Conservation (phyloP, 345 rosid species). For the Luvunga scandens region DNA sequence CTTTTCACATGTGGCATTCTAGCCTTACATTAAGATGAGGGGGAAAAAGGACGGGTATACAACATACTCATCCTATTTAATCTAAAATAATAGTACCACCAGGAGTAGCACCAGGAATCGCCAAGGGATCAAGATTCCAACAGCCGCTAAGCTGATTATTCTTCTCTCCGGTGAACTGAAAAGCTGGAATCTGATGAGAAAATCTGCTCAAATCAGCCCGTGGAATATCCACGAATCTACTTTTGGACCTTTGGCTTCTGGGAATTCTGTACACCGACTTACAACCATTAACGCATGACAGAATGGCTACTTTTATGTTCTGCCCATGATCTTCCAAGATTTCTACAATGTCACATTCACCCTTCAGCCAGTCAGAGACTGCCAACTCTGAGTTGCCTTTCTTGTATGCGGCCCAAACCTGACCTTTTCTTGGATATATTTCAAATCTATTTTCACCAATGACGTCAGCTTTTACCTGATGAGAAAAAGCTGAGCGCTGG, state of each 20-base stretch:
- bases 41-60: background rate
- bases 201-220: conserved; percentile 33
- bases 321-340: conserved; percentile 33
- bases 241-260: conserved; percentile 33
- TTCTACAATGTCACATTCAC: conserved; percentile 45
- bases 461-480: conserved; percentile 28
- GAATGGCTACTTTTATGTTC: conserved; percentile 23
- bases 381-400: conserved; percentile 17
- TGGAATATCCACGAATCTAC: conserved; percentile 25
- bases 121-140: conserved; percentile 51
- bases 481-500: conserved; percentile 39
- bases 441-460: conserved; percentile 21
- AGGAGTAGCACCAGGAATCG: conserved; percentile 21
- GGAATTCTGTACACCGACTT: conserved; percentile 30
- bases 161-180: conserved; percentile 19
- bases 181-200: conserved; percentile 61
- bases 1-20: conserved; percentile 8
- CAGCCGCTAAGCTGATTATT: conserved; percentile 12
- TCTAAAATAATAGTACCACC: conserved; percentile 18
- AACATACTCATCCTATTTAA: conserved; percentile 11
- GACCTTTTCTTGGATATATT: conserved; percentile 45
- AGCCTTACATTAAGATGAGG: background rate
- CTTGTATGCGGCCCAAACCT: conserved; percentile 61
- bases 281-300: conserved; percentile 23
- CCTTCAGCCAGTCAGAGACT: conserved; percentile 14